Evolutionary conservation across 805 yeast genomes (phyloP).

Genomic region (Grigorovia transvaalensis): DNA sequence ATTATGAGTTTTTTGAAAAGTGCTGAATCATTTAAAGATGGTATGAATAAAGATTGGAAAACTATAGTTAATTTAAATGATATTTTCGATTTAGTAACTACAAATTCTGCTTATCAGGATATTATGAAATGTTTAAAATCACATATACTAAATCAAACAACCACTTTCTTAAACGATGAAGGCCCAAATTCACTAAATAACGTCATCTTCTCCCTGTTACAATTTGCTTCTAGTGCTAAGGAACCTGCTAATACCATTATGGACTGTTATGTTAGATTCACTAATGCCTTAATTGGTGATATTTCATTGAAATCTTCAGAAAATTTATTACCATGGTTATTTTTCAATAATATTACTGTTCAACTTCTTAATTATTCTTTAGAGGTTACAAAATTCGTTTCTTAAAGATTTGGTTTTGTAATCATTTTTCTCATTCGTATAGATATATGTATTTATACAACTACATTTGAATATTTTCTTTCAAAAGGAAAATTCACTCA

Average conservation of each 20-base stretch:
- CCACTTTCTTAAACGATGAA: constrained; percentile 3
- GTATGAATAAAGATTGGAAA: constrained; percentile 52
- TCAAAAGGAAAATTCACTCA: too few relatives aligned
- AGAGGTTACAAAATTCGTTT: constrained; percentile 10
- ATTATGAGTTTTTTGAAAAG: constrained; percentile 37
- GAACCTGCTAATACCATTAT: constrained; percentile 13
- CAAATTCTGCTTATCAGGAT: constrained; percentile 8
- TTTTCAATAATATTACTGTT: constrained; percentile 11
- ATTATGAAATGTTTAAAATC: constrained; percentile 10
- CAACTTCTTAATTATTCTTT: constrained; percentile 13
- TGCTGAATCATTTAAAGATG: constrained; percentile 36
- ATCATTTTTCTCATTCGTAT: background rate
- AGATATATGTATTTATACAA: background rate
- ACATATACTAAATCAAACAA: constrained; percentile 6
- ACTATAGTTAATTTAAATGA: constrained; percentile 33
- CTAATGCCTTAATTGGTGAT: constrained; percentile 21
- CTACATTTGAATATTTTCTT: too few relatives aligned
- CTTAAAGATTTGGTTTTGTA: background rate
- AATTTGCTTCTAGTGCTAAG: constrained; percentile 9
- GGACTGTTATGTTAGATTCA: constrained; percentile 17
- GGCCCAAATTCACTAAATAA: constrained; percentile 1
- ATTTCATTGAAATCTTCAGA: constrained; percentile 12
- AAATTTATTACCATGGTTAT: constrained; percentile 13
- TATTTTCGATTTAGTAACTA: constrained; percentile 14
- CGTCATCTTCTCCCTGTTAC: constrained; percentile 6